Conservation (phyloP, 139 green algal species). For the Ulvella scutata region DNA sequence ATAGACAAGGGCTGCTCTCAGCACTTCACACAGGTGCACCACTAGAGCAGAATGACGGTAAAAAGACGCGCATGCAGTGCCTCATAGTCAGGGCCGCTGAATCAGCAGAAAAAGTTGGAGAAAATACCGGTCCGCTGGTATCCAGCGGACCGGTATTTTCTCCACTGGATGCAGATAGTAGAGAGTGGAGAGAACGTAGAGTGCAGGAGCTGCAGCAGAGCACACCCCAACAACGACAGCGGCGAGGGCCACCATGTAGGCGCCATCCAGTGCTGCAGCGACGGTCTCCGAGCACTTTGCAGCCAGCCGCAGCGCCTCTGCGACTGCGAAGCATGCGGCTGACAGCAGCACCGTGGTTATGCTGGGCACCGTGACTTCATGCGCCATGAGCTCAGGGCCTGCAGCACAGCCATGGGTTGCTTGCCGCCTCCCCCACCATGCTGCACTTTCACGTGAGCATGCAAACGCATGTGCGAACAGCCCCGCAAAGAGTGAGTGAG, state of each 20-base stretch:
- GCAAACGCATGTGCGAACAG: neutral
- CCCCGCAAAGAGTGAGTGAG: neutral
- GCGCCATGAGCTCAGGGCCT: neutral
- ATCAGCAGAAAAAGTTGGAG: no score
- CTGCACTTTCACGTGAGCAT: neutral
- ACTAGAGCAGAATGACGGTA: no score
- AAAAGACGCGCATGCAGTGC: no score
- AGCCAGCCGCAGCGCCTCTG: neutral
- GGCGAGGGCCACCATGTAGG: neutral
- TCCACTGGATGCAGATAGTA: no score
- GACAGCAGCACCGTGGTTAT: neutral
- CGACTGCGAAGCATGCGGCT: neutral
- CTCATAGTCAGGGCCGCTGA: no score
- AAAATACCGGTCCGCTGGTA: no score
- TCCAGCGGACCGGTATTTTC: no score
- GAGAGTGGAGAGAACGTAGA: no score
- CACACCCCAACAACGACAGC: neutral
- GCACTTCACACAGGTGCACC: no score
- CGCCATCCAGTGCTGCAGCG: neutral
- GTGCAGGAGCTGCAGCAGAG: neutral
- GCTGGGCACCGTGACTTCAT: neutral
- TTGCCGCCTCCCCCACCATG: neutral
- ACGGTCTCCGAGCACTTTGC: neutral
- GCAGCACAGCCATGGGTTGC: neutral
- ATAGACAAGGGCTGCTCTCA: no score